A percentile compares a stretch with the other conserved stretches of the same genome.
Conservation (phyloP, 345 rosid species). For the Eucalyptus cloeziana region DNA sequence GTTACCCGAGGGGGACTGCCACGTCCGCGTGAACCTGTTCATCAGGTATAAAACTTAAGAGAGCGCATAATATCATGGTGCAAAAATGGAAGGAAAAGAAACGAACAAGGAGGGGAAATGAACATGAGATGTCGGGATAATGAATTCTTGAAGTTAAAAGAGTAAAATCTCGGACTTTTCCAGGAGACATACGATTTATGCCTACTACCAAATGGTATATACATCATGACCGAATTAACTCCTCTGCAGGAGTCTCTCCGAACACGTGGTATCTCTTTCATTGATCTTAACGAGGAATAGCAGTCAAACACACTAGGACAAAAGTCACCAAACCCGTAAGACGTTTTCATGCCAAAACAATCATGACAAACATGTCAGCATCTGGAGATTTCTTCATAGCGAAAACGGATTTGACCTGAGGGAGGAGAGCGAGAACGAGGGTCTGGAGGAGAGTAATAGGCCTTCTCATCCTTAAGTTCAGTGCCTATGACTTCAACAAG, state of each 20-base stretch:
- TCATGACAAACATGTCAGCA: neutral
- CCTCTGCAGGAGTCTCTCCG: neutral
- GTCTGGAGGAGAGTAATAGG: conserved; percentile 43
- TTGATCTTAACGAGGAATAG: neutral
- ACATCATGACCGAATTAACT: neutral
- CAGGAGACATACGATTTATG: neutral
- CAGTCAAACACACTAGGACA: neutral
- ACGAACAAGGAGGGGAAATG: neutral
- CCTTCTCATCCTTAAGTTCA: conserved; percentile 34
- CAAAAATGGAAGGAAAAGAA: neutral
- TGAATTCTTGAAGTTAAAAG: neutral
- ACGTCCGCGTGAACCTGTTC: neutral
- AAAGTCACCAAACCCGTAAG: neutral
- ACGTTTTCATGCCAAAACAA: neutral
- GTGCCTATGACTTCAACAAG: conserved; percentile 2
- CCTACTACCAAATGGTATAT: neutral
- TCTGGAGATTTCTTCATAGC: neutral
- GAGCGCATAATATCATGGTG: neutral
- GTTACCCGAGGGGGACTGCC: neutral
- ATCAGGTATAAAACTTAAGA: neutral
- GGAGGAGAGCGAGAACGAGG: conserved; percentile 48
- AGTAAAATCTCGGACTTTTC: neutral
- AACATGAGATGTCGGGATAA: neutral
- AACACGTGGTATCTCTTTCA: neutral
- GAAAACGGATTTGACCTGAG: neutral